phyloP scores from a whole-genome alignment of 371 early-diverging fungal species.

The Zychaea mexicana region DNA sequence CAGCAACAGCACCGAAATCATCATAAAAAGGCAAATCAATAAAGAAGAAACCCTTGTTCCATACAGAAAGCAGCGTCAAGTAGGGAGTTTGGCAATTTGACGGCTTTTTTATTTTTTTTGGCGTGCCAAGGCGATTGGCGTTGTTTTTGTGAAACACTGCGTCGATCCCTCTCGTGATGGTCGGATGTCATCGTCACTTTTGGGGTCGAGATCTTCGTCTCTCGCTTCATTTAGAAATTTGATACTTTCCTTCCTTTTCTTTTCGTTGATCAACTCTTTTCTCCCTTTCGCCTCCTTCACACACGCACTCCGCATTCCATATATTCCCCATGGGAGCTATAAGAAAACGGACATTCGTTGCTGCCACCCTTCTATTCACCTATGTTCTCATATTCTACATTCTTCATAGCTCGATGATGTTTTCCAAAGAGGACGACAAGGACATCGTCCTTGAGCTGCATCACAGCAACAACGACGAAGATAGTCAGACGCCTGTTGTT shows the following conservation, averaged over 20 bases:
- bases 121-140: neutral
- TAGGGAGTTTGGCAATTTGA: too few relatives aligned
- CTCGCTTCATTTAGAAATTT: too few relatives aligned
- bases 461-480: neutral
- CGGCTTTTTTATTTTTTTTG: too few relatives aligned
- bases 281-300: neutral
- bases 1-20: constrained; percentile 19
- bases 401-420: neutral
- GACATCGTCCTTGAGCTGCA: too few relatives aligned
- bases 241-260: neutral
- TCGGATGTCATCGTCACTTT: neutral
- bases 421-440: neutral
- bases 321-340: neutral
- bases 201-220: neutral
- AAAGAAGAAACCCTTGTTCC: too few relatives aligned
- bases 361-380: neutral
- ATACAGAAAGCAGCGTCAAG: too few relatives aligned
- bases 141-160: neutral
- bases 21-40: neutral
- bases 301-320: neutral
- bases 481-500: neutral
- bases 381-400: neutral
- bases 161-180: neutral
- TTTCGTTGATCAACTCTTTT: neutral
- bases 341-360: neutral